These are phyloP conservation scores for Rhipidocladum racemiflorum DNA, from an alignment of 176 grass and related monocot species.

Conservation along the genomic window DNA sequence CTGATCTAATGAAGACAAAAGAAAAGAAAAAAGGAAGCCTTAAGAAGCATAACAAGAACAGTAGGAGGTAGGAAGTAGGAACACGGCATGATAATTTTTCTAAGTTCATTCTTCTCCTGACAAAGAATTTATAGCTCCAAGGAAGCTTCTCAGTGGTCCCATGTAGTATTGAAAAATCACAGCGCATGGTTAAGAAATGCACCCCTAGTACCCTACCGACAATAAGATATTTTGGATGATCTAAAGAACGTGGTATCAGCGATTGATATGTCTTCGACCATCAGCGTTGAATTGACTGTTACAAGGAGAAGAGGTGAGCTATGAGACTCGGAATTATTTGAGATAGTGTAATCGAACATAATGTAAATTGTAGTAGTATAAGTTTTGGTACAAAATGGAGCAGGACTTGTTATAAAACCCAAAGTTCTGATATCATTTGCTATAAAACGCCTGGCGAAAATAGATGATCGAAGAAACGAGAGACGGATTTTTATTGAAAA, in stretches of 20 bases:
- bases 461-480: too few relatives aligned
- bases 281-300: slow-evolving; percentile 13
- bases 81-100: neutral
- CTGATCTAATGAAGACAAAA: neutral
- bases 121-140: neutral
- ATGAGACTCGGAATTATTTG: neutral
- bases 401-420: neutral
- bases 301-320: neutral
- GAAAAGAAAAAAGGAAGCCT: neutral
- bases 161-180: neutral
- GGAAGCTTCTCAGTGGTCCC: neutral
- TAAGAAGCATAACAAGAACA: neutral
- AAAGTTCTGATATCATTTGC: too few relatives aligned
- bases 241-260: neutral
- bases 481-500: too few relatives aligned
- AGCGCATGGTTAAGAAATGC: neutral
- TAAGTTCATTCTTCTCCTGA: neutral
- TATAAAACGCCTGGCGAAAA: too few relatives aligned
- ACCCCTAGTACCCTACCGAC: too few relatives aligned
- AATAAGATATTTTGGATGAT: neutral
- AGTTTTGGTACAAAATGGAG: neutral
- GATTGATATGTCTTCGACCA: neutral
- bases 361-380: neutral
- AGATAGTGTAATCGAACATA: neutral
- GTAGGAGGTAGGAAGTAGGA: neutral